Evolutionary conservation across 2,329 filamentous ascomycete genomes (phyloP).

Genomic region (Ophiostoma ulmi): DNA sequence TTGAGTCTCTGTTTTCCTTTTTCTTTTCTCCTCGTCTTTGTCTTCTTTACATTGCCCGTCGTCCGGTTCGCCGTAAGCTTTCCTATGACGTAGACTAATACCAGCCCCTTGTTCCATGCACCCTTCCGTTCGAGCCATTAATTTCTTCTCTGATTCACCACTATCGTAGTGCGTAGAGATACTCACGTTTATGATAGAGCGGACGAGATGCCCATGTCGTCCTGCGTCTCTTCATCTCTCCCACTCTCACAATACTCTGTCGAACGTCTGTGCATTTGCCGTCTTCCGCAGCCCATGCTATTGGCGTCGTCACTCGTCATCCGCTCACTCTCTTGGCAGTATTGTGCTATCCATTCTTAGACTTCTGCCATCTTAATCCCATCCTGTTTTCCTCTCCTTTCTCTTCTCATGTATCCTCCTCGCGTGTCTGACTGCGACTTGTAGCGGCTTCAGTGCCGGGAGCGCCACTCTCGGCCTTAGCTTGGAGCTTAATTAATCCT

Average conservation of each 20-base stretch:
- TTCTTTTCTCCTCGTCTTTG: background rate
- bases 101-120: background rate
- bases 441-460: constrained; percentile 3
- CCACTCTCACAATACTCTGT: background rate
- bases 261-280: background rate
- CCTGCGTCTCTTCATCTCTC: background rate
- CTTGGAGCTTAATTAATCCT: constrained; percentile 4
- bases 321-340: background rate
- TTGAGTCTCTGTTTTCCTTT: background rate
- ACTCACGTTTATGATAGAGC: background rate
- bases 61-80: background rate
- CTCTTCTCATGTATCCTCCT: background rate
- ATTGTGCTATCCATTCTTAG: background rate
- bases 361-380: background rate
- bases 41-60: background rate
- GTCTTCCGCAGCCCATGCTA: background rate
- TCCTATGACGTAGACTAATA: background rate
- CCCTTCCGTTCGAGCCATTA: background rate
- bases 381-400: background rate
- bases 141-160: background rate
- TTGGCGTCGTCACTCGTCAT: background rate
- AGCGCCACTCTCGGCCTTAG: background rate
- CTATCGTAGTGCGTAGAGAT: background rate
- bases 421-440: background rate
- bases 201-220: constrained; percentile 12